Conservation (phyloP, 495 filamentous ascomycete species). For the Penicillium fimorum region DNA sequence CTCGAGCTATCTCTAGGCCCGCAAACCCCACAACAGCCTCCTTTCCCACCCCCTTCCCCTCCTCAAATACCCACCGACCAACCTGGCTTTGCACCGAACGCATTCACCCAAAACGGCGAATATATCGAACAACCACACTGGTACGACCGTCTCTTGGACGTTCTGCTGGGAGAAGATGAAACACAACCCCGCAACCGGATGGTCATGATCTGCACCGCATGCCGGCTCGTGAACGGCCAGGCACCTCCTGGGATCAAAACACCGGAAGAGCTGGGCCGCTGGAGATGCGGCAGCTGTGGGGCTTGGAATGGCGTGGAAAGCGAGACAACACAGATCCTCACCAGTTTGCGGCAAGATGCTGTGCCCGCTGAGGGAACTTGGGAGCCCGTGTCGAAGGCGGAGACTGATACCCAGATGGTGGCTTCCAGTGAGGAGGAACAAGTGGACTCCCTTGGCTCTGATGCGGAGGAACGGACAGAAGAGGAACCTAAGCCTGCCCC, state of each 20-base stretch:
- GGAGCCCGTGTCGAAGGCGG: slow-evolving; percentile 25
- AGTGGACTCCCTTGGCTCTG: slow-evolving; percentile 16
- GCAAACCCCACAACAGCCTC: slow-evolving; percentile 13
- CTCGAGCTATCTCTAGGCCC: neutral
- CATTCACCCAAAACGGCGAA: slow-evolving; percentile 48
- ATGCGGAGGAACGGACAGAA: slow-evolving; percentile 11
- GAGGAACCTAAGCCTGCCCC: slow-evolving; percentile 17
- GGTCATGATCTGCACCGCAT: slow-evolving; percentile 79
- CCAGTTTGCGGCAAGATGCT: slow-evolving; percentile 31
- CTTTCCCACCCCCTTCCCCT: slow-evolving; percentile 16
- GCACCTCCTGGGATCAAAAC: slow-evolving; percentile 83
- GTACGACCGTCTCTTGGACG: slow-evolving; percentile 93
- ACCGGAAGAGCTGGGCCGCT: slow-evolving; percentile 77
- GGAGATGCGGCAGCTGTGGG: slow-evolving; percentile 85
- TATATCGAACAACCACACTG: slow-evolving; percentile 61
- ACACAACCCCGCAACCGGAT: slow-evolving; percentile 86
- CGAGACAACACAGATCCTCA: slow-evolving; percentile 63
- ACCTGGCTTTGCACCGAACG: slow-evolving; percentile 61
- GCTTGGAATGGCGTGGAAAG: slow-evolving; percentile 81
- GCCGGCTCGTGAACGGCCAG: slow-evolving; percentile 91
- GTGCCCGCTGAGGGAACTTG: slow-evolving; percentile 17
- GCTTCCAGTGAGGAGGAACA: slow-evolving; percentile 30
- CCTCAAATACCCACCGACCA: slow-evolving; percentile 28
- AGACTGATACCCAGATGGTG: slow-evolving; percentile 25
- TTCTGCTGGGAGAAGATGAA: slow-evolving; percentile 93